phyloP scores from a whole-genome alignment of 768 basidiomycete genomes.

The Paxillus involutus region DNA sequence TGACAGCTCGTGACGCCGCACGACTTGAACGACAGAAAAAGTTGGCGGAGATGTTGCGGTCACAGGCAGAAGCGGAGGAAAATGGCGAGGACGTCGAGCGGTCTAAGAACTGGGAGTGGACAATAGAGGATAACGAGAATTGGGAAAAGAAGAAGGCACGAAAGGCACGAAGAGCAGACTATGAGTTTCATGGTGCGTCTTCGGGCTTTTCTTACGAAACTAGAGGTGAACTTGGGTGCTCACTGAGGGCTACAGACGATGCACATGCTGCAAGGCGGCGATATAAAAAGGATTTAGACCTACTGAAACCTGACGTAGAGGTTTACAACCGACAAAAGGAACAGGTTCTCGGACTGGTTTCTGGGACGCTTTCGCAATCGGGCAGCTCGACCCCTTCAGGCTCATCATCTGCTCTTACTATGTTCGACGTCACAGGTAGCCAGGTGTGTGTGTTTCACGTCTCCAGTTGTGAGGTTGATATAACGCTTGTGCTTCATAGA shows the following conservation, averaged over 20 bases:
- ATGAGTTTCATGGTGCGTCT: conserved; percentile 83
- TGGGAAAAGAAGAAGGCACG: conserved; percentile 91
- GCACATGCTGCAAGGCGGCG: conserved; percentile 83
- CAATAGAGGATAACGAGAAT: conserved; percentile 91
- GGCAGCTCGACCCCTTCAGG: conserved; percentile 30
- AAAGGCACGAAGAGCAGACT: conserved; percentile 83
- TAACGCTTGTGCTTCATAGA: conserved; percentile 30
- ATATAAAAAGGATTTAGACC: conserved; percentile 91
- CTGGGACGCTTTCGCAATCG: conserved; percentile 56
- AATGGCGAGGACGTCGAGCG: conserved; percentile 55
- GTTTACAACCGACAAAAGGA: conserved; percentile 84
- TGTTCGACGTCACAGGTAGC: conserved; percentile 26
- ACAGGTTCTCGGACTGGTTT: conserved; percentile 69
- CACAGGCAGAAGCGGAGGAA: conserved; percentile 87
- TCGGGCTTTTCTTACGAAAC: not conserved
- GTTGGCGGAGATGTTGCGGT: conserved; percentile 81
- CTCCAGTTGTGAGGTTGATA: conserved; percentile 18
- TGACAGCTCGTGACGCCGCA: conserved; percentile 75
- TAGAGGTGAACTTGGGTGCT: not conserved
- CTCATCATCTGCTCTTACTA: conserved; percentile 40
- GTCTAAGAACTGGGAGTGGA: conserved; percentile 55
- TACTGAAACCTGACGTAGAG: conserved; percentile 83
- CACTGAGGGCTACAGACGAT: conserved; percentile 68
- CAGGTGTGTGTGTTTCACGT: conserved; percentile 24
- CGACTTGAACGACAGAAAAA: conserved; percentile 88